Base-by-base conservation (phyloP, 106 monocot species). In the Apostasia ramifera region DNA sequence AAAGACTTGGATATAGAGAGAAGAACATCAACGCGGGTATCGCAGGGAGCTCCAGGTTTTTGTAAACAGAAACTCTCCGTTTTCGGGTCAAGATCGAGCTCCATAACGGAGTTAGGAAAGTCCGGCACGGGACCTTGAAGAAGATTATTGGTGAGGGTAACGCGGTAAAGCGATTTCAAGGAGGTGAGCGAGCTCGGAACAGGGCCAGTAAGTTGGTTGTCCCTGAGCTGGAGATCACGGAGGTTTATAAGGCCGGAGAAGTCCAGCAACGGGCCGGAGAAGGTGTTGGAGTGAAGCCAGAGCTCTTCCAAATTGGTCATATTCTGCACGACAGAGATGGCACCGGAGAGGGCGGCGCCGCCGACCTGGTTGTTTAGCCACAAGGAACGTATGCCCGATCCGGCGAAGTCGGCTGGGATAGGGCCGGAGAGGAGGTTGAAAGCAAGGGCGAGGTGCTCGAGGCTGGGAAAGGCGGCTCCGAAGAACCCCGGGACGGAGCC, bases 331-430 rank as follows among this genome's bases (percentile, higher is more conserved):
- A 81, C 76, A 3, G 67, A 59, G 8, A 88, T 73, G 43, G 41
- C 7, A 6, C 84, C 88, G 43, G 81, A 71, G 43, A 88, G 59
- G 47, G 47, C 44, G 46, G 57, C 7, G 42, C 39, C 44, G n/a
- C 77, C 74, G 1, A 12, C 38, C 70, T 87, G 87, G 77, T 77
- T 79, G 73, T 88, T 88, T 44, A 88, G 62, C 88, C 88, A 88
- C 11, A 88, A 70, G 1, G 81, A 75, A 10, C 57, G 70, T 3
- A 88, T 8, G 26, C 74, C 12, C 7, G 84, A 82, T 1, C 51
- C 68, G 10, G 47, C 42, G 46, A 71, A 66, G 5, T 48, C 10
- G 5, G 41, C 8, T 0, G 77, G 73, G 2, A 81, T 12, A 40
- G 14, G 6, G 43, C 89, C 85, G 2, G 57, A 6, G 7, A 84